A percentile compares a stretch with the other conserved stretches of the same genome.
phyloP scores from a whole-genome alignment of 169 alveolate species.

The Miamiensis avidus region DNA sequence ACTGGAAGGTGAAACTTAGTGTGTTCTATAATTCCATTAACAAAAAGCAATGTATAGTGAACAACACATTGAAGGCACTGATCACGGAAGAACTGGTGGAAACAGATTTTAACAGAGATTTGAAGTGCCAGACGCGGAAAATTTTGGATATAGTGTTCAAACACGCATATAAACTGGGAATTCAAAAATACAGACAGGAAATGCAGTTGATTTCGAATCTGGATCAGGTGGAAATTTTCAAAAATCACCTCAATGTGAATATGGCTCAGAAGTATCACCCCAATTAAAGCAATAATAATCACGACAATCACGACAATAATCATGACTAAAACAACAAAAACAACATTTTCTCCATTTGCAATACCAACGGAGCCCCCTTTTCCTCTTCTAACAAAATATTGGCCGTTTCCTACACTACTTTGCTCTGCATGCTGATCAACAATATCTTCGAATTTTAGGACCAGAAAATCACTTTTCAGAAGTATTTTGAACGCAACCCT shows the following conservation, averaged over 20 bases:
- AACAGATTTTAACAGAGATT: background rate
- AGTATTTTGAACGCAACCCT: background rate
- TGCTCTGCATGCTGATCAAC: background rate
- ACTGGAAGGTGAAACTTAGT: background rate
- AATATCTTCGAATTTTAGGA: background rate
- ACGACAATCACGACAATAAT: too few species aligned
- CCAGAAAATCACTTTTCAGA: background rate
- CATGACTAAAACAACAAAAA: background rate
- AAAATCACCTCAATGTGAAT: too few species aligned
- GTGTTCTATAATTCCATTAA: too few species aligned
- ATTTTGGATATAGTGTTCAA: background rate
- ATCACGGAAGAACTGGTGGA: background rate
- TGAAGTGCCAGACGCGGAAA: background rate
- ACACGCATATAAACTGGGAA: background rate
- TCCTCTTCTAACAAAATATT: background rate
- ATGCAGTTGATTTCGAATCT: background rate
- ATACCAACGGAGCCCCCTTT: background rate
- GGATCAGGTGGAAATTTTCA: too few species aligned
- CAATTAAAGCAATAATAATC: background rate
- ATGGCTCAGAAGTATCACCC: too few species aligned
- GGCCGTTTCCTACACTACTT: background rate
- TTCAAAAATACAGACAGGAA: background rate
- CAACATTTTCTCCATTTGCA: background rate
- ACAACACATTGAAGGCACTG: background rate
- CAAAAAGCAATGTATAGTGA: background rate